Evolutionary conservation across 2,329 filamentous ascomycete genomes (phyloP), one percentile per base, ranked within the genome.

Genomic region (Aspergillus latus): DNA sequence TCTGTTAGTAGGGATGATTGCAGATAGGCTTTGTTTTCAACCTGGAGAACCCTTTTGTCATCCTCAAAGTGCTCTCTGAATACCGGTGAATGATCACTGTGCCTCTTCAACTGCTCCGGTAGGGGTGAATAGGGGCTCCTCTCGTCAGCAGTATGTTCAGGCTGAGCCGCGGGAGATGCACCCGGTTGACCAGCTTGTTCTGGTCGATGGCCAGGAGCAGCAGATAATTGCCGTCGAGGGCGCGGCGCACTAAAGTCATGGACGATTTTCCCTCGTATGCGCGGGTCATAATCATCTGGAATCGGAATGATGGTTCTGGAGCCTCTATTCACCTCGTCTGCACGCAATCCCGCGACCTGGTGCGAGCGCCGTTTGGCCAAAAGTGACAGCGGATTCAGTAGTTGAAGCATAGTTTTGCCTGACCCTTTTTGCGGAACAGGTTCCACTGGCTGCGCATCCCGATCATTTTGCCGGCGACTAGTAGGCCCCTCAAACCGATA

Each of bases 221-320:
- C 59, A 7, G 69, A 71, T 10, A 73, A 54, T 59, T 74, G 72
- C 7, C 71, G 68, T 52, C 79, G 78, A 42, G 78, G 73, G 50
- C 83, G 76, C 5, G 84, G 85, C 3, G 81, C 82, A 48, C 83
- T 86, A 67, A 87, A 88, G 64, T 88, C 85, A 71, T 88, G 84
- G 1, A 87, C 78, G 21, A 84, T 80, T 48, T 82, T 85, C 15
- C 84, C 85, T 51, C 82, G 79, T 57, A 87, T 87, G 52, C 84
- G 78, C 10, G 84, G 84, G 62, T 86, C 84, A 64, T 84, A 86
- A 63, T 85, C 81, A 56, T 84, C 83, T 2, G 83, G 82, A 52
- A 83, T 76, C 2, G 78, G 75, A 15, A 81, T 72, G 10, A 79
- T 65, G 49, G 75, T 80, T 39, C 75, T 76, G 29, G 78, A 76